These are phyloP conservation scores for Populus hybrid DNA, from an alignment of 441 rosid genomes.

Conservation along the genomic window DNA sequence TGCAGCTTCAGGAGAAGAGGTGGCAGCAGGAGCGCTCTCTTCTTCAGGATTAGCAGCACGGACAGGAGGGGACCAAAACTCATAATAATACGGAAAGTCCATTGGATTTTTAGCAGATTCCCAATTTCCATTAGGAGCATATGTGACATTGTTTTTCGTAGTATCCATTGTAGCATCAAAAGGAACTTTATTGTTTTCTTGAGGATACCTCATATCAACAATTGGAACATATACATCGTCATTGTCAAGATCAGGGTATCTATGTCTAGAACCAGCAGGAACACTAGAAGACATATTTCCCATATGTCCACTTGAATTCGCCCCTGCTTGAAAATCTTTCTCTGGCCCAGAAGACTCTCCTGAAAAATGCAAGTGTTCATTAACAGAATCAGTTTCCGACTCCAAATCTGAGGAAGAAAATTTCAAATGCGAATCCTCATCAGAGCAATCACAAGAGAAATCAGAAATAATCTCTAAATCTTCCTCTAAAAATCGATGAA, in stretches of 20 bases:
- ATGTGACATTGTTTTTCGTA: neutral
- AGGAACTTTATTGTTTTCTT: neutral
- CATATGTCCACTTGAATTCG: neutral
- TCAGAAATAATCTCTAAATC: constrained; percentile 14
- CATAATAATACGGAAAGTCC: neutral
- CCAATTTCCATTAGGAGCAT: neutral
- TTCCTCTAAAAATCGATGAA: constrained; percentile 32
- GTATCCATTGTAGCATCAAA: neutral
- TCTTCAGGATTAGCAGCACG: neutral
- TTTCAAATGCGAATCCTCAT: constrained; percentile 19
- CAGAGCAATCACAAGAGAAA: constrained; percentile 4
- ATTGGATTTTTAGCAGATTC: neutral
- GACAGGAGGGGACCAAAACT: neutral
- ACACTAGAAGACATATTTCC: neutral
- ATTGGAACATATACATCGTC: neutral
- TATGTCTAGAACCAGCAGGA: neutral
- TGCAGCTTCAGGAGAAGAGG: constrained; percentile 5
- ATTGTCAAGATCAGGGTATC: neutral
- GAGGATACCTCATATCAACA: neutral
- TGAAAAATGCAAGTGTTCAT: constrained; percentile 14
- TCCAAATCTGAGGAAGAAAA: constrained; percentile 14
- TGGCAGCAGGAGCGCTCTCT: constrained; percentile 3
- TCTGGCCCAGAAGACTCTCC: neutral
- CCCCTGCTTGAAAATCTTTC: neutral
- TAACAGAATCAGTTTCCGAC: constrained; percentile 8